Evolutionary conservation across 805 yeast species (phyloP), one percentile per base, ranked within the genome.

Genomic region (Ogataea populi-albae): DNA sequence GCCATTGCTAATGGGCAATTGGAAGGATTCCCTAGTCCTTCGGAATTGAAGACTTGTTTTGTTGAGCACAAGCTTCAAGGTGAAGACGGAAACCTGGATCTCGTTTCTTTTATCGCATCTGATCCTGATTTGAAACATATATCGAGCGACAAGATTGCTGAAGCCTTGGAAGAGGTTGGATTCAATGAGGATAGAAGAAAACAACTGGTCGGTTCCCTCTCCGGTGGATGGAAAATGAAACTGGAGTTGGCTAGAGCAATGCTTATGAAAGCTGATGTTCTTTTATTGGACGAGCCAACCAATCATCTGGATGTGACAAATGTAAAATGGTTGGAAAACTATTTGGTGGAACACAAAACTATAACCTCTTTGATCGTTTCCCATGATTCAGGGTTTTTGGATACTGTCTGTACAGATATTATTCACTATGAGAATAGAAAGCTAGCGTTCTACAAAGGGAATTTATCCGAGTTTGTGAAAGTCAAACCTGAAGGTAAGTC

Each of bases 151-250:
- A 91, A 83, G 37, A 86, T 91, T 56, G 64, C 94, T 11, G 57
- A 55, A 1, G 96, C 96, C 18, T 73, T 91, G 41, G 79, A 68
- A 30, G 77, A 77, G 33, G 98, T 91, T 62, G 98, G 98, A 2
- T 91, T 91, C 63, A 81, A 93, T 49, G 93, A 83, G 38, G 91
- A 81, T 57, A 80, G 96, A 69, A 77, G 95, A 61, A 75, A 76
- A 20, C 97, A 89, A 66, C 76, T 86, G 30, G 96, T 93, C 39
- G 96, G 96, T 25, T 86, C 97, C 2, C 70, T 91, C 41, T 86
- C 96, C 28, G 98, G 98, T 65, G 98, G 98, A 64, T 91, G 98
- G 98, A 93, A 93, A 68, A 91, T 91, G 98, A 91, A 91, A 68
- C 75, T 91, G 50, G 98, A 89, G 66, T 73, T 91, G 55, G 98